Evolutionary conservation across 495 filamentous ascomycete genomes (phyloP).

Genomic region (Aspergillus sclerotiicarbonarius): DNA sequence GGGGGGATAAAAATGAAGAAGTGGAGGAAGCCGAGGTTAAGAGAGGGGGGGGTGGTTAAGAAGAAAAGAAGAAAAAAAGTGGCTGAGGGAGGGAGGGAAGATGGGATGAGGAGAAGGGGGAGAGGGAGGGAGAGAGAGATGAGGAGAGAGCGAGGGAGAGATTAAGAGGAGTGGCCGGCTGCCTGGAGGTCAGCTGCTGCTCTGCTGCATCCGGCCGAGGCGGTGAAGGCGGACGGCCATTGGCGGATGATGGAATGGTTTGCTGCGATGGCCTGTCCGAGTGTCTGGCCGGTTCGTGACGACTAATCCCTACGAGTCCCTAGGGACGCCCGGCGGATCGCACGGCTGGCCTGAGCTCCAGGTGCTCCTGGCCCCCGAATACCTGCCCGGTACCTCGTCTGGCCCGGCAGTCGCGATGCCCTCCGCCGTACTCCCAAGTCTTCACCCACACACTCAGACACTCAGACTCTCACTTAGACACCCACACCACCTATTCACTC

Average conservation of each 20-base stretch:
- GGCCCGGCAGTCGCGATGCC: not conserved
- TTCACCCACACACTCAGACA: not conserved
- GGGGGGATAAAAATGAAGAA: slow-evolving; percentile 9
- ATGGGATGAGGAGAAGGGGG: slow-evolving; percentile 3
- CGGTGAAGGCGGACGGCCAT: slow-evolving; percentile 10
- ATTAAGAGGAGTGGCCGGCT: slow-evolving; percentile 16
- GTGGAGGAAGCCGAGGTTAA: slow-evolving; percentile 6
- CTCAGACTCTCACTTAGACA: too few species aligned
- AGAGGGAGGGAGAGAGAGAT: slow-evolving; percentile 14
- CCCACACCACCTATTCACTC: not conserved
- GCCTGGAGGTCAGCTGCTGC: slow-evolving; percentile 24
- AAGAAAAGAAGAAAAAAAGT: slow-evolving; percentile 6
- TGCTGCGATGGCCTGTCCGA: not conserved
- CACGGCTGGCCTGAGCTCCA: not conserved
- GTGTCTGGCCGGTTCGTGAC: not conserved
- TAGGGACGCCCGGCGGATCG: not conserved
- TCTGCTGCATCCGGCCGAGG: slow-evolving; percentile 14
- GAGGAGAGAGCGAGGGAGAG: slow-evolving; percentile 14
- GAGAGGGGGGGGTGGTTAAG: not conserved
- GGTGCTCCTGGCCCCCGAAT: not conserved
- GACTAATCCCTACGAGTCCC: too few species aligned
- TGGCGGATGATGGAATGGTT: not conserved
- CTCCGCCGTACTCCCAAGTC: not conserved
- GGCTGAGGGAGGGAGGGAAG: slow-evolving; percentile 3
- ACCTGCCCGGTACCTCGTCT: not conserved